Base-by-base conservation (phyloP, 805 yeast genomes). In the Saccharomycopsis fibuligera region DNA sequence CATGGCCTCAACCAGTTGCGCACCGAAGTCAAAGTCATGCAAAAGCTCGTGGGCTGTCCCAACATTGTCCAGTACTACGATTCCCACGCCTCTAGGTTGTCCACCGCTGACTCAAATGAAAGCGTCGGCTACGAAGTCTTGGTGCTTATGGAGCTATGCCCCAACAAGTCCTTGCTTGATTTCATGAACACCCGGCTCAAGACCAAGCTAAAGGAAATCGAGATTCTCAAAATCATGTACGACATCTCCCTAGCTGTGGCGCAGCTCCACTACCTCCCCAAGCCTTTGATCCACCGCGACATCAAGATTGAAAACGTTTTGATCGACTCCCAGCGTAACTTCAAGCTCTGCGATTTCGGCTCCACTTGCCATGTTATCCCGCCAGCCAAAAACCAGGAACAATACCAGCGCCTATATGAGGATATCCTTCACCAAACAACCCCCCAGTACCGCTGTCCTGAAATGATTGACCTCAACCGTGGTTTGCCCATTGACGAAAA, bases 131-230 rank as follows among this genome's bases (percentile, higher is more conserved):
- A 87, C 63, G 98, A 91, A 66, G 97, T 93, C 6, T 70, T 91
- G 48, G 78, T 91, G 38, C 70, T 91, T 55, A 93, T 91, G 98
- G 99, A 91, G 64, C 76, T 83, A 58, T 91, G 99, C 62, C 83
- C 95, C 9, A 86, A 85, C 62, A 77, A 84, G 54, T 87, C 96
- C 16, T 75, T 95, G 41, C 72, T 91, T 53, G 96, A 93, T 62
- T 90, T 75, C 61, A 90, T 91, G 98, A 93, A 91, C 65, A 75
- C 83, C 17, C 74, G 90, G 46, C 74, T 91, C 49, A 79, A 85
- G 54, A 83, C 87, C 10, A 91, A 90, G 61, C 72, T 91, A 46
- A 68, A 76, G 0, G 95, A 86, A 59, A 66, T 68, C 10, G 96
- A 91, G 65, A 83, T 93, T 39, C 68, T 88, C 51, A 81, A 79